Percentiles rank a stretch among this genome's conserved stretches.
phyloP scores from a whole-genome alignment of 768 basidiomycete species.

The Inosperma sp. region DNA sequence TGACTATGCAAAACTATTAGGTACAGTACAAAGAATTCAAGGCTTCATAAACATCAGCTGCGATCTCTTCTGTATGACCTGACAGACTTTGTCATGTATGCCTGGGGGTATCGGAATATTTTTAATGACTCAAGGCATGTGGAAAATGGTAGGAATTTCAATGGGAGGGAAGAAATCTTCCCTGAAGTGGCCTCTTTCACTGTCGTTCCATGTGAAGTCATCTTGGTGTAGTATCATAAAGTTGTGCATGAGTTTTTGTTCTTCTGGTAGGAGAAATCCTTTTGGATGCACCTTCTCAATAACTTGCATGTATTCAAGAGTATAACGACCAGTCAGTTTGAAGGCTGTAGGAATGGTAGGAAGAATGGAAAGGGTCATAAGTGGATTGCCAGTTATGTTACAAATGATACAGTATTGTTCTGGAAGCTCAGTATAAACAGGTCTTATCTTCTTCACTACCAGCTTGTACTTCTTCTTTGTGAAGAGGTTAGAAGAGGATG shows the following conservation, averaged over 20 bases:
- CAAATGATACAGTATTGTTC: constrained; percentile 5
- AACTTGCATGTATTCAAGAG: background rate
- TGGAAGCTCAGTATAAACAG: too few relatives aligned
- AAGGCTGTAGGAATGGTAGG: constrained; percentile 8
- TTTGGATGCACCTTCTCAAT: constrained; percentile 9
- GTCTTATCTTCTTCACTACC: constrained; percentile 3
- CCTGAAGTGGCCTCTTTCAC: constrained; percentile 31
- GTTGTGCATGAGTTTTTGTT: constrained; percentile 28
- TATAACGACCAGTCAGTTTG: background rate
- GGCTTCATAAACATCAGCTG: constrained; percentile 34
- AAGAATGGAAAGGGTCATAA: background rate
- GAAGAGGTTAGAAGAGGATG: background rate
- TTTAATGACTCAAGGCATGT: constrained; percentile 23
- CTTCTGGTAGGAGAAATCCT: constrained; percentile 2
- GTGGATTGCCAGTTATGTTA: constrained; percentile 2
- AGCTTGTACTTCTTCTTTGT: constrained; percentile 8
- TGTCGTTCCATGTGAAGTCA: constrained; percentile 25
- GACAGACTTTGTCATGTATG: constrained; percentile 28
- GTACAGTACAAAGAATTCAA: constrained; percentile 32
- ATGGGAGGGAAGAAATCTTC: constrained; percentile 32
- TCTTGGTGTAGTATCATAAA: constrained; percentile 27
- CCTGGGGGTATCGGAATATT: constrained; percentile 32
- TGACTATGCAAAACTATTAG: constrained; percentile 35
- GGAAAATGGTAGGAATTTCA: constrained; percentile 28
- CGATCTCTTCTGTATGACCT: constrained; percentile 33